A percentile compares a stretch with the other conserved stretches of the same genome.
phyloP scores from a whole-genome alignment of 768 basidiomycete species.

The Porphyrellus cyaneotinctus region DNA sequence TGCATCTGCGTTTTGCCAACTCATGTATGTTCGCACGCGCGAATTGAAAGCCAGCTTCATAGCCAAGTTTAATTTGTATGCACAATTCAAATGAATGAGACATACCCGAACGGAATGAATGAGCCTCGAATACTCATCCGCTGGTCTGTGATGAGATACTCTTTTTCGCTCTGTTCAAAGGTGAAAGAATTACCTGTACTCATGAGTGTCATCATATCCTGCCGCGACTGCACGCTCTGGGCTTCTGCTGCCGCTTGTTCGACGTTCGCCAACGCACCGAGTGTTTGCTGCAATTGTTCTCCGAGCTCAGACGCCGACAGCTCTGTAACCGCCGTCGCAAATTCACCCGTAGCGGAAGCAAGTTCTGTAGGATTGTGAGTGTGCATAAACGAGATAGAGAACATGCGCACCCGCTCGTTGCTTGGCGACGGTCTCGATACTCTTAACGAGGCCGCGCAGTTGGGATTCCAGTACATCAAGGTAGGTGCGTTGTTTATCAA shows the following conservation, averaged over 20 bases:
- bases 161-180: not conserved
- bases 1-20: constrained; percentile 77
- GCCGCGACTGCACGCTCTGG: constrained; percentile 70
- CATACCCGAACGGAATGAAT: constrained; percentile 82
- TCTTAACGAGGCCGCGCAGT: constrained; percentile 78
- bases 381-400: not conserved
- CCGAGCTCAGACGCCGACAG: constrained; percentile 75
- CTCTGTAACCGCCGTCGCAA: constrained; percentile 65
- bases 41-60: constrained; percentile 80
- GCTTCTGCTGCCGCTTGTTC: constrained; percentile 70
- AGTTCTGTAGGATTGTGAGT: constrained; percentile 46
- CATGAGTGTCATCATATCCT: constrained; percentile 79
- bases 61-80: not conserved
- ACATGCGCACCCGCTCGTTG: constrained; percentile 62
- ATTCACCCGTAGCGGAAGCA: constrained; percentile 68
- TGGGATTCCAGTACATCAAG: constrained; percentile 90
- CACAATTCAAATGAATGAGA: constrained; percentile 7
- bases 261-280: constrained; percentile 70
- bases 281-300: constrained; percentile 63
- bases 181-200: constrained; percentile 50
- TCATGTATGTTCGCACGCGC: constrained; percentile 75
- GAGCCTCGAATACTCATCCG: constrained; percentile 91
- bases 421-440: constrained; percentile 82
- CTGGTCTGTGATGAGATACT: constrained; percentile 29
- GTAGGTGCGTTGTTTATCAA: constrained; percentile 79